Conservation (phyloP, 352 stramenopile species). For the Phytophthora lateralis region DNA sequence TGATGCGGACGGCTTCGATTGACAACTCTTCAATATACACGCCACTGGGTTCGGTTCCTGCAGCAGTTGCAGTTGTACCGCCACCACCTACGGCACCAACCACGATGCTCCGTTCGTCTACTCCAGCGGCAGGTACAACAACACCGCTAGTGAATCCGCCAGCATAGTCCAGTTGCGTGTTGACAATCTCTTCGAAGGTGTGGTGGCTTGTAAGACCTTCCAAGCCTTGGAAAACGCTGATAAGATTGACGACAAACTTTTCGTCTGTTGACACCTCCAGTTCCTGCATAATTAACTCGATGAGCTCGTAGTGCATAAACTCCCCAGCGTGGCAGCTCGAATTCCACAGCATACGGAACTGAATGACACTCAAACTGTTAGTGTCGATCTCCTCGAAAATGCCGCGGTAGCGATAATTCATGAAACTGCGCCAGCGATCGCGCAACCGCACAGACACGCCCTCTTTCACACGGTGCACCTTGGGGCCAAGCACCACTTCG, state of each 20-base stretch:
- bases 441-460: constrained; percentile 85
- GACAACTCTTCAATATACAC: constrained; percentile 90
- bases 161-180: constrained; percentile 75
- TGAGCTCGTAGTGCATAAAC: constrained; percentile 85
- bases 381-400: constrained; percentile 83
- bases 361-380: constrained; percentile 71
- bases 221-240: constrained; percentile 89
- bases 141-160: constrained; percentile 22
- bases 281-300: constrained; percentile 89
- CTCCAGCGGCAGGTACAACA: constrained; percentile 25
- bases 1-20: constrained; percentile 84
- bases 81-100: constrained; percentile 11
- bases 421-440: constrained; percentile 83
- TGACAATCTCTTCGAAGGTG: constrained; percentile 83
- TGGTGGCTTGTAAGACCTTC: constrained; percentile 74
- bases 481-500: constrained; percentile 82
- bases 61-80: constrained; percentile 5
- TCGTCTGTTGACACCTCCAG: constrained; percentile 90
- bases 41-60: constrained; percentile 48
- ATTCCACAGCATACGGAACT: constrained; percentile 91
- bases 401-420: constrained; percentile 85
- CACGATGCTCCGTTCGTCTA: constrained; percentile 29
- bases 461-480: constrained; percentile 85
- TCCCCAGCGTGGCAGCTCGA: constrained; percentile 74
- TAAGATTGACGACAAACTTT: constrained; percentile 91